Evolutionary conservation across 306 rosid genomes (phyloP), one percentile per base, ranked within the genome.

Genomic region (Datisca glomerata): DNA sequence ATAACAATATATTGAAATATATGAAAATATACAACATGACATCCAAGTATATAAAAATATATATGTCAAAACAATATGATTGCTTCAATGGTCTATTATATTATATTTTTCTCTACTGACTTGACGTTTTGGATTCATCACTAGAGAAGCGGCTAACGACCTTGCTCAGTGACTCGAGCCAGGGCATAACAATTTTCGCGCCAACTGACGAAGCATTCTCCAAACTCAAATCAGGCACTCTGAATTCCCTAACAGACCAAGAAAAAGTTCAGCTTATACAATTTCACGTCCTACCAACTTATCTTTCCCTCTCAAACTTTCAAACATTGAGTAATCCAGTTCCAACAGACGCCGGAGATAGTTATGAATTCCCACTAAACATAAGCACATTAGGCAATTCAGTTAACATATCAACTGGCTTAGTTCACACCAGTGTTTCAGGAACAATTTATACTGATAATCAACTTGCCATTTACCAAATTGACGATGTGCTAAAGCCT

Each of bases 271-370:
- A 75, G 34, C 79, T 82, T 8, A 23, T 78, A 5, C 85, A 75
- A 42, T 82, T 63, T 68, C 85, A 78, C 55, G 35, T 72, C 1
- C 69, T 74, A 10, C 71, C 89, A 15, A 60, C 73, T 15, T 64
- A 34, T 29, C 38, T 78, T 11, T 20, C 74, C 1, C 21, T 69
- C 43, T 49, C 72, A 0, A 78, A 74, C 60, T 82, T 78, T 24
- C 79, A 82, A 29, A 78, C 94, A 3, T 48, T 78, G 5, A 78
- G 81, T 8, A 82, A 82, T 60, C 94, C 94, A 0, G 74, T 82
- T 21, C 62, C 65, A 10, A 82, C 89, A 0, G 81, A 78, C 34
- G 94, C 85, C 32, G 86, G 89, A 9, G 81, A 75, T 27, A 32
- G 34, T 0, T 62, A 69, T 28, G 67, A 75, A 57, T 62, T 57